Base-by-base conservation (phyloP, 1,139 yeast species). In the Trichomonascaceae sp. region DNA sequence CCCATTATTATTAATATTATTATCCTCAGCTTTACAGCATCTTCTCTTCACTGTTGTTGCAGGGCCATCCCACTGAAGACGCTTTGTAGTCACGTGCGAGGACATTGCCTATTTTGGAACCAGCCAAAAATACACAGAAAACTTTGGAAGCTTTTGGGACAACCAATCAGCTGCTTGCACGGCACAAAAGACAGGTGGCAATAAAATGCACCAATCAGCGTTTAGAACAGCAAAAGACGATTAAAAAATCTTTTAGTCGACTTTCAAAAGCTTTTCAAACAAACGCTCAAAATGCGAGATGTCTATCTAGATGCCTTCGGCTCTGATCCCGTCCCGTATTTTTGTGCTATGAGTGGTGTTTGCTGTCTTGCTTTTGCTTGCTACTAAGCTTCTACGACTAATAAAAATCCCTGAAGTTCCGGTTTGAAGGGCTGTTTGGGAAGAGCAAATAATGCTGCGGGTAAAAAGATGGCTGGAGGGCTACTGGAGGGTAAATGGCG, bases 71-170 rank as follows among this genome's bases (percentile, higher is more conserved):
- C 15, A 8, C 10, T 39, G 38, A 2, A 19, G 27, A 2, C 30
- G 19, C 30, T 39, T 15, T 38, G 45, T 15, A 13, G 50, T 48
- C 50, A 48, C 50, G 50, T 48, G 50, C 18, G 30, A 17, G 24
- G 45, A 19, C 50, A 48, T 48, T 36, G 41, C 41, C 41, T 36
- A 36, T 9, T 36, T 36, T 15, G 41, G 41, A 36, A 36, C 41
- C 41, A 36, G 41, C 41, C 41, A 39, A 39, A 48, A 36, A 48
- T 41, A 48, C 32, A 44, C 46, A 38, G 43, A 48, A 48, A 48
- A 39, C 10, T 24, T 3, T 39, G 22, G 50, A 48, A 48, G 50
- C 50, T 39, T 22, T 39, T 22, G 39, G 50, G 43, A 48, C 24
- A 27, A 36, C 41, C 46, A 22, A 22, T 44, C 17, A 19, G 17